Evolutionary conservation across 768 basidiomycete genomes (phyloP), one percentile per base, ranked within the genome.

Genomic region (Boletus tomentosulus): DNA sequence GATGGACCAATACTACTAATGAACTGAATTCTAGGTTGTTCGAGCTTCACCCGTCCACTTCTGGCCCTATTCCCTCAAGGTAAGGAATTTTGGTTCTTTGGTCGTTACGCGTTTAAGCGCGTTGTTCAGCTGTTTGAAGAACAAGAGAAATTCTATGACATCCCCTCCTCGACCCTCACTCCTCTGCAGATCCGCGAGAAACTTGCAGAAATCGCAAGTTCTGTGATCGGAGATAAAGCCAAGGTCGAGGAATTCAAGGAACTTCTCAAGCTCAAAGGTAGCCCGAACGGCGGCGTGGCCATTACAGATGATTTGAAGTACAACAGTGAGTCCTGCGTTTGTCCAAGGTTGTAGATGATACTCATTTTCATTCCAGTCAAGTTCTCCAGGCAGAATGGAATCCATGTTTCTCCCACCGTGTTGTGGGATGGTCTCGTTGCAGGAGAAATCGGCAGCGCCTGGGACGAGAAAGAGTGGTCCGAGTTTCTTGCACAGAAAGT

Each of bases 281-380:
- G 74, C 6, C 82, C 84, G 1, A 95, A 97, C 61, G 90, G 89
- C 11, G 92, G 92, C 0, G 80, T 80, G n/a, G 84, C 75, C 3
- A 86, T 92, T 25, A 92, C 90, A 0, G 85, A 91, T 56, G 89
- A 90, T 59, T 74, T 97, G 57, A 97, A 96, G 72, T 92, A 93
- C 66, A 86, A 82, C n/a, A 79, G 93, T 94, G 63, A 50, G 87
- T 74, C 12, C 2, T 42, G 11, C 31, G 6, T 11, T 10, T 11
- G 19, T 30, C 6, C 5, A 28, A 9, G 6, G 4, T n/a, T 43
- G 34, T 45, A 5, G 12, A 33, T 12, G 4, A 33, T 37, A 15
- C 33, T 51, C 24, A 38, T 15, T 27, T 28, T 37, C 33, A 2
- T 28, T 55, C 30, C 62, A 94, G 92, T 97, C 77, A 97, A 95